Conservation (phyloP, 805 yeast species). For the Yarrowia porcina region DNA sequence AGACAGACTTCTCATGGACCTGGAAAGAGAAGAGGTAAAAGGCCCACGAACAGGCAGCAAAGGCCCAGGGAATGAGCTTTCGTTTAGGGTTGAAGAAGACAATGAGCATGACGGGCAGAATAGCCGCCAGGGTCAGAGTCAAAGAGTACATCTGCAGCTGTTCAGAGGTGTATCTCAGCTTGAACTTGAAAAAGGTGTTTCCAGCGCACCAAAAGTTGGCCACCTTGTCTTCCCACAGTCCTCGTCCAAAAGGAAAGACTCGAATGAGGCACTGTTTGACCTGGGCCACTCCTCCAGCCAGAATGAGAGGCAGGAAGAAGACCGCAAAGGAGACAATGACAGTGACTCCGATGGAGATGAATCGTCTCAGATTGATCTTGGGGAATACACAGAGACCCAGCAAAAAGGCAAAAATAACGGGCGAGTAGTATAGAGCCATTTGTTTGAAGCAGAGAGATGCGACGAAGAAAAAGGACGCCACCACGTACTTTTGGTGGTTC, state of each 20-base stretch:
- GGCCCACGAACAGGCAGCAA: conserved; percentile 79
- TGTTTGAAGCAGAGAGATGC: conserved; percentile 82
- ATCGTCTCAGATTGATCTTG: conserved; percentile 52
- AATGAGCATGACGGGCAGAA: conserved; percentile 55
- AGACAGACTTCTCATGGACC: conserved; percentile 90
- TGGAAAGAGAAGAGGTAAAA: conserved; percentile 90
- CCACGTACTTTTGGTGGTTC: conserved; percentile 56
- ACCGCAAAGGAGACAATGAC: conserved; percentile 54
- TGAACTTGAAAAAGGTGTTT: conserved; percentile 72
- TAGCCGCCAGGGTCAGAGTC: conserved; percentile 41
- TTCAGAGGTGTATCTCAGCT: conserved; percentile 48
- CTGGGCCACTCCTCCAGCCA: conserved; percentile 43
- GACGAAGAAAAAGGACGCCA: conserved; percentile 76
- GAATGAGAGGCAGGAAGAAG: conserved; percentile 59
- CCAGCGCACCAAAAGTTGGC: conserved; percentile 98
- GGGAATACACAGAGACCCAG: conserved; percentile 51
- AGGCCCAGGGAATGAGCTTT: conserved; percentile 63
- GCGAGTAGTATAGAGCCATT: conserved; percentile 92
- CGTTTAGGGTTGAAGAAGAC: conserved; percentile 50
- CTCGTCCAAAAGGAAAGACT: conserved; percentile 89
- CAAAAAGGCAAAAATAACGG: conserved; percentile 78
- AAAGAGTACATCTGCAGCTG: conserved; percentile 56
- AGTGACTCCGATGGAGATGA: conserved; percentile 60
- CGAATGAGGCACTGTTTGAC: conserved; percentile 58
- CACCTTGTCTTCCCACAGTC: conserved; percentile 94